Evolutionary conservation across 352 stramenopile species (phyloP).

Genomic region (Globisporangium spiculum): DNA sequence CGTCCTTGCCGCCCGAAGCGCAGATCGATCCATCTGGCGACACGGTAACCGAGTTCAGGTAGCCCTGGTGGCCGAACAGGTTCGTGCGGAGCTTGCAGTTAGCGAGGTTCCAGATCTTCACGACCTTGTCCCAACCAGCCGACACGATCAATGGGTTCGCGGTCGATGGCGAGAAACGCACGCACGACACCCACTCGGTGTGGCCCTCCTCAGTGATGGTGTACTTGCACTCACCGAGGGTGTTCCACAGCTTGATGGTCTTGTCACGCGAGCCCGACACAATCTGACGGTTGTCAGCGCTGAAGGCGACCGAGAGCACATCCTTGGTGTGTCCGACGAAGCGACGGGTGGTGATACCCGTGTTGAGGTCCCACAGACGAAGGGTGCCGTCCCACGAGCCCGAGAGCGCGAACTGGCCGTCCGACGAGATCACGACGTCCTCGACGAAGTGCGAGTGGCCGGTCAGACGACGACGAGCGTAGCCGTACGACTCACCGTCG

Average conservation of each 20-base stretch:
- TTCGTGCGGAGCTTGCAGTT: slow-evolving; percentile 99
- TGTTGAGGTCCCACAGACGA: slow-evolving; percentile 99
- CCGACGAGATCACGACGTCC: slow-evolving; percentile 99
- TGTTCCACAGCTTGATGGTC: slow-evolving; percentile 99
- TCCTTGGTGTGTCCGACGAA: slow-evolving; percentile 99
- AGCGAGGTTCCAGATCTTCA: slow-evolving; percentile 99
- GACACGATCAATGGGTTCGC: slow-evolving; percentile 98
- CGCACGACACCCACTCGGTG: slow-evolving; percentile 99
- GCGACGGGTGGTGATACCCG: slow-evolving; percentile 96
- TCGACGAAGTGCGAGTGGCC: slow-evolving; percentile 99
- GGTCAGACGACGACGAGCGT: slow-evolving; percentile 94
- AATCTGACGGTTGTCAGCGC: slow-evolving; percentile 99
- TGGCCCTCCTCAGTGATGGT: slow-evolving; percentile 98
- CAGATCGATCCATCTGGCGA: slow-evolving; percentile 99
- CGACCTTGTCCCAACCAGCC: slow-evolving; percentile 98
- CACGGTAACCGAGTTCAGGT: slow-evolving; percentile 99
- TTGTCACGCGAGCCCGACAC: slow-evolving; percentile 99
- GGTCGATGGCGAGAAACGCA: slow-evolving; percentile 97
- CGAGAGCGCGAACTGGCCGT: slow-evolving; percentile 99
- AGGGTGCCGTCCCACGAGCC: slow-evolving; percentile 99
- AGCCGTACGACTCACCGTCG: slow-evolving; percentile 98
- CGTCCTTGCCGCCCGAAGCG: slow-evolving; percentile 99
- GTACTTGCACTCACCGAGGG: slow-evolving; percentile 99
- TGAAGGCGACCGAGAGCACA: slow-evolving; percentile 99
- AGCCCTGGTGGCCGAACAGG: slow-evolving; percentile 98